Conservation (phyloP, 352 stramenopile genomes). For the Phytophthora megakarya region DNA sequence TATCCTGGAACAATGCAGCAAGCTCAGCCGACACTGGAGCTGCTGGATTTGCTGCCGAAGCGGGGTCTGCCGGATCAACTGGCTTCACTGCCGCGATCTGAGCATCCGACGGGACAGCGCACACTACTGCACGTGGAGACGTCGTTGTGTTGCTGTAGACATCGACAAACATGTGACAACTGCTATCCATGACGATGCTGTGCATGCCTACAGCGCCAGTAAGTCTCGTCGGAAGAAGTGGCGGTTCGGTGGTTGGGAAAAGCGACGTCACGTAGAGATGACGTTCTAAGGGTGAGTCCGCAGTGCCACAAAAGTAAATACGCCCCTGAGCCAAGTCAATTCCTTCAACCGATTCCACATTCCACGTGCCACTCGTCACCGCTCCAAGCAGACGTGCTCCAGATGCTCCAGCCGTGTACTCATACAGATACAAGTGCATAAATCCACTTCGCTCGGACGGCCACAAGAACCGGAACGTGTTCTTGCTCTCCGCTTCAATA, state of each 20-base stretch:
- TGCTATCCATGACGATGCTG: constrained; percentile 90
- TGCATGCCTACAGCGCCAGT: constrained; percentile 89
- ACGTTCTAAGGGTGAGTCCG: constrained; percentile 88
- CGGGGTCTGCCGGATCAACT: constrained; percentile 16
- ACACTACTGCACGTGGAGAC: constrained; percentile 63
- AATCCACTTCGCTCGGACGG: constrained; percentile 93
- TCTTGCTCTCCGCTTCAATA: constrained; percentile 76
- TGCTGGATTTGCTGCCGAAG: constrained; percentile 5
- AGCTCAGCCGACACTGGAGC: constrained; percentile 13
- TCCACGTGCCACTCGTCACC: constrained; percentile 73
- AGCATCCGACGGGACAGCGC: constrained; percentile 51
- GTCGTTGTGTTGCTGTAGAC: constrained; percentile 82
- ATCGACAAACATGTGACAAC: constrained; percentile 80
- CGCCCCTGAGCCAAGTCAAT: constrained; percentile 80
- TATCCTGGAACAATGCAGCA: constrained; percentile 43
- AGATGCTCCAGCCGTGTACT: constrained; percentile 59
- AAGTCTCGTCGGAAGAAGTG: constrained; percentile 62
- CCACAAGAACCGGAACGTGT: constrained; percentile 95
- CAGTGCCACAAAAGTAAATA: constrained; percentile 90
- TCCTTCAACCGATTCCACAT: constrained; percentile 83
- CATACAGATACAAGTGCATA: constrained; percentile 97
- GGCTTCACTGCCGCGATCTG: constrained; percentile 38
- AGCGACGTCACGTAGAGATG: constrained; percentile 91
- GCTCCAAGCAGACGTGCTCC: constrained; percentile 54
- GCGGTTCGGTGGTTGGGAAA: constrained; percentile 45